Evolutionary conservation across 2,329 filamentous ascomycete species (phyloP).

Genomic region (Colletotrichum limetticola): DNA sequence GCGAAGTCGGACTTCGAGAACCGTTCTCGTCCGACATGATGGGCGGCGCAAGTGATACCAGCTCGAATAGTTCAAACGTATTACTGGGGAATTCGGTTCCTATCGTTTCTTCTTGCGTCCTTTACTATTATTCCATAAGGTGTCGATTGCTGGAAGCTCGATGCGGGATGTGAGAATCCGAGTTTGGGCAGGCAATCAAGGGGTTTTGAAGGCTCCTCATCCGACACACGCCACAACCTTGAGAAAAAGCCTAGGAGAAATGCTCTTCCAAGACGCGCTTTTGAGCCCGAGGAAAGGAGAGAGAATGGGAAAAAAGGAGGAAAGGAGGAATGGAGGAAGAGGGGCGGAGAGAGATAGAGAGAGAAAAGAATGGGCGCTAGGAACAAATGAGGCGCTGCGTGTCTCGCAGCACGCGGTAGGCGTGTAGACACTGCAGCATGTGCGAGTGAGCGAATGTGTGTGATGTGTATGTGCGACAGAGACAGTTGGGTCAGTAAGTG

Average conservation of each 20-base stretch:
- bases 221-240: conserved; percentile 8
- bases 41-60: not conserved
- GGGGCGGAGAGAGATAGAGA: not conserved
- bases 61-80: not conserved
- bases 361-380: conserved; percentile 19
- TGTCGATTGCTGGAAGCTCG: not conserved
- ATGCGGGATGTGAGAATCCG: conserved; percentile 18
- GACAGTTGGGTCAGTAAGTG: conserved; percentile 14
- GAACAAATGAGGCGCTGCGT: conserved; percentile 18
- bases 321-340: not conserved
- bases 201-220: conserved; percentile 33
- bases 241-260: not conserved
- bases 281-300: conserved; percentile 7
- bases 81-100: not conserved
- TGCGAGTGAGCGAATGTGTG: not conserved
- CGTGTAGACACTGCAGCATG: not conserved
- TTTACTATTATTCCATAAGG: not conserved
- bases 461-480: conserved; percentile 21
- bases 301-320: conserved; percentile 14
- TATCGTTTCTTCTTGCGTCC: not conserved
- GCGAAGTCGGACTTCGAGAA: conserved; percentile 28
- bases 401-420: not conserved
- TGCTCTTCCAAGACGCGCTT: not conserved
- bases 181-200: conserved; percentile 27
- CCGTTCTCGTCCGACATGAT: conserved; percentile 34